Evolutionary conservation across 2,329 filamentous ascomycete species (phyloP).

Genomic region (Chaetomiaceae sp.): DNA sequence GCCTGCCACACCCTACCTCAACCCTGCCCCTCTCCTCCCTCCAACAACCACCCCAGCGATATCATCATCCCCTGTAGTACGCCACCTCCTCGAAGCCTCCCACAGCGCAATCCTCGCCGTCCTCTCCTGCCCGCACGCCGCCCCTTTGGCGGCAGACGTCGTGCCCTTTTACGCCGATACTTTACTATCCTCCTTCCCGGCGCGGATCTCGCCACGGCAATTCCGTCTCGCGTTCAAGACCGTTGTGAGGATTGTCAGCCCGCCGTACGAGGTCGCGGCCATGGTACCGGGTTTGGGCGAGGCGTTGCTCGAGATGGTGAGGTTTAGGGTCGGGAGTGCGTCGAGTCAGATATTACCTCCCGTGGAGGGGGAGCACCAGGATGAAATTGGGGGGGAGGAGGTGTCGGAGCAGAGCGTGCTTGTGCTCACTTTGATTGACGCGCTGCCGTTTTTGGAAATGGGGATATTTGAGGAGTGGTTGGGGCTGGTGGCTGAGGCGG

Average conservation of each 20-base stretch:
- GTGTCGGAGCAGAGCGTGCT: constrained; percentile 78
- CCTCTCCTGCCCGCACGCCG: constrained; percentile 74
- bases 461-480: constrained; percentile 76
- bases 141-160: constrained; percentile 63
- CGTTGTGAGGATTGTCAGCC: constrained; percentile 73
- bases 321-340: constrained; percentile 49
- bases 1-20: constrained; percentile 70
- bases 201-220: constrained; percentile 73
- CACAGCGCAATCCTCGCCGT: constrained; percentile 78
- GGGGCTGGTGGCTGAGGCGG: constrained; percentile 61
- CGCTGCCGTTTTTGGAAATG: constrained; percentile 68
- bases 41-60: constrained; percentile 27
- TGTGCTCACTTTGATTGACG: constrained; percentile 72
- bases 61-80: constrained; percentile 2
- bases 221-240: constrained; percentile 87
- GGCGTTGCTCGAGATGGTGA: constrained; percentile 72
- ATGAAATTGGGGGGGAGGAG: constrained; percentile 19
- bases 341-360: too few relatives aligned
- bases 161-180: constrained; percentile 81
- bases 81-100: constrained; percentile 76
- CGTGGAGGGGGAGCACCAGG: background rate
- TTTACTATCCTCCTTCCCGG: constrained; percentile 74
- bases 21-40: constrained; percentile 39
- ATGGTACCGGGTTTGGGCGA: constrained; percentile 48
- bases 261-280: constrained; percentile 48